phyloP scores from a whole-genome alignment of 2,329 filamentous ascomycete genomes.

The Juglanconis oblonga region DNA sequence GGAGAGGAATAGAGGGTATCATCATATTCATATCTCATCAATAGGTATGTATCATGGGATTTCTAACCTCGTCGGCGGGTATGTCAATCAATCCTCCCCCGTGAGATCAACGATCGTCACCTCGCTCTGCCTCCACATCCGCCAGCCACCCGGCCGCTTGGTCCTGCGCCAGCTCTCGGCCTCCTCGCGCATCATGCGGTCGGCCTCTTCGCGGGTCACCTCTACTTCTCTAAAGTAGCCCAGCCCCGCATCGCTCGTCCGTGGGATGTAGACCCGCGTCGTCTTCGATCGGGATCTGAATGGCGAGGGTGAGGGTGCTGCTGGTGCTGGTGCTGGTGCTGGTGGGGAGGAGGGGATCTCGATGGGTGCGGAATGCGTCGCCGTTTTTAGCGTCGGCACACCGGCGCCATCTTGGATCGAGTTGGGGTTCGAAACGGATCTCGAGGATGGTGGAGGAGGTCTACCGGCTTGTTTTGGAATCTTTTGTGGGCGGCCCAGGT shows the following conservation, averaged over 20 bases:
- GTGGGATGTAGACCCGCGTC: slow-evolving; percentile 25
- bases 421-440: not conserved
- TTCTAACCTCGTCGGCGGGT: not conserved
- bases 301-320: not conserved
- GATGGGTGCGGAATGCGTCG: not conserved
- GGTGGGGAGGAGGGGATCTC: not conserved
- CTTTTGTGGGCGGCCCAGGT: slow-evolving; percentile 30
- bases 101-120: slow-evolving; percentile 25
- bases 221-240: slow-evolving; percentile 27
- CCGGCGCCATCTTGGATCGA: not conserved
- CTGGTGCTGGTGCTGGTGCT: not conserved
- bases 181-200: slow-evolving; percentile 17
- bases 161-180: not conserved
- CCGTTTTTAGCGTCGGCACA: too few relatives aligned
- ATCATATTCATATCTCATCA: not conserved
- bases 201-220: slow-evolving; percentile 23
- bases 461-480: not conserved
- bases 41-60: not conserved
- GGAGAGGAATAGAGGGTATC: not conserved
- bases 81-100: slow-evolving; percentile 18
- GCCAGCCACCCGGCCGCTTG: not conserved
- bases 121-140: slow-evolving; percentile 22
- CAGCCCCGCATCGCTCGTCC: slow-evolving; percentile 21
- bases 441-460: not conserved
- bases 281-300: not conserved